Base-by-base conservation (phyloP, 2,329 filamentous ascomycete species). In the Cercospora sp. region DNA sequence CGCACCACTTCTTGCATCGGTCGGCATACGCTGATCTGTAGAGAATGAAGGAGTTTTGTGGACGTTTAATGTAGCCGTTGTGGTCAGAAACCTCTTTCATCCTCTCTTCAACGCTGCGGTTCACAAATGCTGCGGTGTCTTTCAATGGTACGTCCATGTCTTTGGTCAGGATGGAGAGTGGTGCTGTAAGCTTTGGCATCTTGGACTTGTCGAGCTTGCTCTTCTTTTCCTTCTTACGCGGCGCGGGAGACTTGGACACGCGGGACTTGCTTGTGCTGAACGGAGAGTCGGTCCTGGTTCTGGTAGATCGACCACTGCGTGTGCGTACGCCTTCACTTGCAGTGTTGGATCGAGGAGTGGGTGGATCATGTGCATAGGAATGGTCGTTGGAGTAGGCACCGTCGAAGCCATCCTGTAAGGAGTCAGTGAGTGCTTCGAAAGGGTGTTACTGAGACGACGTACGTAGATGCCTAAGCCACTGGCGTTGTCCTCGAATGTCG, bases 11-110 rank as follows among this genome's bases (percentile, higher is more conserved):
- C 80, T 97, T 97, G 68, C 92, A 92, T 34, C 93, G 86, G 70
- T 95, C 91, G 69, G 96, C 92, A 77, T 92, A 97, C 6, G 93
- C 92, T 72, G 95, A 97, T 51, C 95, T 90, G 79, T 99, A 99
- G 61, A 99, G 84, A 91, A 99, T 97, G 82, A 98, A 99, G 0
- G 92, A 94, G 79, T 99, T 99, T 90, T 97, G 97, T 2, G 95
- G 94, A 32, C 95, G 87, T 75, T 94, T 93, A 73, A 98, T 87
- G 78, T 94, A 93, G 28, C 91, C 91, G 40, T 88, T 92, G 66
- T 88, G 86, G 74, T 87, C 86, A 53, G 88, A 86, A 9, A 90
- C 88, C 78, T 97, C 93, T 65, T 83, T 81, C 60, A 83, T 84
- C 66, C 94, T 87, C 6, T 85, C 85, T 66, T 92, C 89, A 1